Conservation (phyloP, 768 basidiomycete genomes). For the Inosperma sp. region DNA sequence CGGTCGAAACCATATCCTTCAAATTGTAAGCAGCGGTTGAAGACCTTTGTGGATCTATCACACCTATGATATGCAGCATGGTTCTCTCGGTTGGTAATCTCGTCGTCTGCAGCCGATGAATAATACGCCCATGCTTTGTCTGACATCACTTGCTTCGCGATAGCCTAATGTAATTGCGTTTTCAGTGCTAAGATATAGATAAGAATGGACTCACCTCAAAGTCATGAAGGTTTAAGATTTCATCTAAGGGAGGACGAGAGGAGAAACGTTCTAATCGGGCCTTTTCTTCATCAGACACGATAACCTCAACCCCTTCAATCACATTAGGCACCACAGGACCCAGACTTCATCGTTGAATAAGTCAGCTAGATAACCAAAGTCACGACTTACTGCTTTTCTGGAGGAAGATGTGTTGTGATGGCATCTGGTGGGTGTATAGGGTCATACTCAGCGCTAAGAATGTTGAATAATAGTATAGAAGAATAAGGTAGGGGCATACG, state of each 20-base stretch:
- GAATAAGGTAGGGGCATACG: slow-evolving; percentile 42
- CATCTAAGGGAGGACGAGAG: slow-evolving; percentile 65
- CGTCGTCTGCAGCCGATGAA: slow-evolving; percentile 94
- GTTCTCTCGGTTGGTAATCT: slow-evolving; percentile 87
- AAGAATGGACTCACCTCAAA: slow-evolving; percentile 19
- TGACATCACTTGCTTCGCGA: slow-evolving; percentile 76
- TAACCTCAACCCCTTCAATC: slow-evolving; percentile 55
- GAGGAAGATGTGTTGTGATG: slow-evolving; percentile 72
- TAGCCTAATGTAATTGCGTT: slow-evolving; percentile 45
- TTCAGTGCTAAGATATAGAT: background rate
- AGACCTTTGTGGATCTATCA: background rate
- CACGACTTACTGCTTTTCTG: slow-evolving; percentile 72
- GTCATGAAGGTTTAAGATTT: slow-evolving; percentile 88
- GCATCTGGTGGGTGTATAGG: slow-evolving; percentile 86
- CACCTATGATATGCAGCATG: slow-evolving; percentile 88
- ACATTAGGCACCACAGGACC: slow-evolving; percentile 70
- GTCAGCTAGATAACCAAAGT: background rate
- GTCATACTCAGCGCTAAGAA: slow-evolving; percentile 69
- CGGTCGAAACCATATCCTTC: slow-evolving; percentile 86
- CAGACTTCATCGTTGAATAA: slow-evolving; percentile 36
- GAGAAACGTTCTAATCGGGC: slow-evolving; percentile 57
- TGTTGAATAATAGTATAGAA: background rate
- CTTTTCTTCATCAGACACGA: slow-evolving; percentile 67
- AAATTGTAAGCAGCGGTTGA: background rate
- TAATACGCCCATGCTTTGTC: slow-evolving; percentile 97